Base-by-base conservation (phyloP, 129 eudicot genomes). In the Helichrysum umbraculigerum region DNA sequence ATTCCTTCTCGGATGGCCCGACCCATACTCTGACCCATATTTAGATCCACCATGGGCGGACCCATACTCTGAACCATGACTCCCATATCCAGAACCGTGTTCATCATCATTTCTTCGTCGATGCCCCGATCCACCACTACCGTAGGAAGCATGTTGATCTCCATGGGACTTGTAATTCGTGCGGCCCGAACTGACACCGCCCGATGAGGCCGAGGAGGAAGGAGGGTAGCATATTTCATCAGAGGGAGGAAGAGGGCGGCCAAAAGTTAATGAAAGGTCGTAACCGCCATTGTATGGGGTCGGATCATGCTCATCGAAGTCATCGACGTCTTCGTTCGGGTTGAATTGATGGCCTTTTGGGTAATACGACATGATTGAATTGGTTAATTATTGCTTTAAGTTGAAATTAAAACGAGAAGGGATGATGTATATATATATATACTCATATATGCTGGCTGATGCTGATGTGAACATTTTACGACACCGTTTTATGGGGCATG, bases 201-300 rank as follows among this genome's bases (percentile, higher is more conserved):
- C 76, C 20, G 87, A 79, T 34, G 80, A 76, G 9, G 86, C 73
- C 33, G 92, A 84, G 74, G 91, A 68, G 66, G 66, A 68, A 54
- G 72, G 68, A 5, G 85, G 81, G 80, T 90, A 84, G 75, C 97
- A 93, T 56, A 77, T 93, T 19, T 88, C 89, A 1, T 85, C 86
- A 9, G 96, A 90, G 2, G 96, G 97, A 0, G 89, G 84, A 54
- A 88, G 85, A 12, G 96, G 82, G 28, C 87, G 92, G 79, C 98
- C 96, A 76, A 78, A 93, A n/a, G 91, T 85, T 16, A 88, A 51
- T 1, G 70, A 5, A 29, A 86, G 79, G 65, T 90, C 92, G 82
- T 88, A 90, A n/a, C 98, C 98, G 0, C 98, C 97, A 20, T 84
- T 85, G 73, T 93, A 93, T 3, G 98, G 97, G 70, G 97, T 87